Evolutionary conservation across 225 moss, liverwort and hornwort genomes (phyloP).

Genomic region (Neckera pumila): DNA sequence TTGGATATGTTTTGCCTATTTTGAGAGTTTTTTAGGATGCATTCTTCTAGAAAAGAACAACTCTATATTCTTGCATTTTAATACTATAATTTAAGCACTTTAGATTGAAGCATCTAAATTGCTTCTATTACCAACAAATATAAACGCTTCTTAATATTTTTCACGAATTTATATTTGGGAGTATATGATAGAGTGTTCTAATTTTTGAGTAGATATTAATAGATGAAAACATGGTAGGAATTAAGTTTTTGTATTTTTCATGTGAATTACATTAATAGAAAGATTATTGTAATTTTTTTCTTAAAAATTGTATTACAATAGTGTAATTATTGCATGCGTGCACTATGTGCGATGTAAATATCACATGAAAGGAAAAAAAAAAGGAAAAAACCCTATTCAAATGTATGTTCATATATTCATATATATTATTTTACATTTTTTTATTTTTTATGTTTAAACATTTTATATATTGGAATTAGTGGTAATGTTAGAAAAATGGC

Average conservation of each 20-base stretch:
- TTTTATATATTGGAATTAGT: neutral
- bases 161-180: neutral
- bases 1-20: too few relatives aligned
- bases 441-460: neutral
- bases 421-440: accelerated
- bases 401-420: accelerated
- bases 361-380: accelerated
- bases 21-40: too few relatives aligned
- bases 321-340: too few relatives aligned
- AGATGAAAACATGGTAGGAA: accelerated
- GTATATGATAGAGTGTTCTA: neutral
- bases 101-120: neutral
- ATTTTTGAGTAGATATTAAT: neutral
- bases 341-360: accelerated
- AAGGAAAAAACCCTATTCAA: neutral
- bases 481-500: accelerated
- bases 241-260: neutral
- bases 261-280: accelerated
- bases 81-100: too few relatives aligned
- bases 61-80: too few relatives aligned
- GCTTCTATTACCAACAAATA: neutral
- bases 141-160: neutral
- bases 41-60: too few relatives aligned
- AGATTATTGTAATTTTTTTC: neutral
- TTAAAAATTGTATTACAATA: neutral